phyloP scores from a whole-genome alignment of 169 alveolate species.

The Cytauxzoon felis region DNA sequence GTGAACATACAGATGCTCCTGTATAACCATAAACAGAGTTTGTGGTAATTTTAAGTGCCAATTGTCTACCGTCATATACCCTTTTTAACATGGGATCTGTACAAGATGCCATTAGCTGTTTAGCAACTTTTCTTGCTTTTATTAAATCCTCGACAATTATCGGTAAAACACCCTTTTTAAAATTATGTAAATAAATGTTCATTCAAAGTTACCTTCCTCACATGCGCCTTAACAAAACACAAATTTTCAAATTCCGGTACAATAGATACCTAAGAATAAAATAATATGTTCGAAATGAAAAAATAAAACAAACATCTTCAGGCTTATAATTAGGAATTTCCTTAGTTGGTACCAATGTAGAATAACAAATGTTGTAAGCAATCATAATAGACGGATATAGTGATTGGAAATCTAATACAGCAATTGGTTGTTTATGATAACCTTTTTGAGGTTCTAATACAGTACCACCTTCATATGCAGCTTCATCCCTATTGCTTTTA shows the following conservation, averaged over 20 bases:
- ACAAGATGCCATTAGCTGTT: conserved; percentile 85
- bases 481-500: conserved; percentile 61
- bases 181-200: conserved; percentile 16
- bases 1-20: conserved; percentile 87
- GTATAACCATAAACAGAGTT: conserved; percentile 99
- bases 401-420: conserved; percentile 98
- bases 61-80: conserved; percentile 98
- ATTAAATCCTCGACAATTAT: conserved; percentile 94
- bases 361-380: conserved; percentile 98
- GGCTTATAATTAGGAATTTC: conserved; percentile 23
- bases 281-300: not conserved
- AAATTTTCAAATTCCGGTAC: conserved; percentile 55
- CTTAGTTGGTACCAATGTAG: conserved; percentile 84
- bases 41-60: conserved; percentile 97
- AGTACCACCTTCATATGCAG: conserved; percentile 92
- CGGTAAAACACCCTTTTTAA: conserved; percentile 93
- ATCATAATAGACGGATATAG: conserved; percentile 99
- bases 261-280: not conserved
- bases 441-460: conserved; percentile 92
- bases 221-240: conserved; percentile 39
- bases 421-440: conserved; percentile 95
- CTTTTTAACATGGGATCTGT: conserved; percentile 88
- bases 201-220: conserved; percentile 1
- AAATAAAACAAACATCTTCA: conserved; percentile 33
- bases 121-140: conserved; percentile 93